Percentiles rank a stretch among this genome's conserved stretches.
phyloP scores from a whole-genome alignment of 768 basidiomycete genomes.

The Suillus alpinus region DNA sequence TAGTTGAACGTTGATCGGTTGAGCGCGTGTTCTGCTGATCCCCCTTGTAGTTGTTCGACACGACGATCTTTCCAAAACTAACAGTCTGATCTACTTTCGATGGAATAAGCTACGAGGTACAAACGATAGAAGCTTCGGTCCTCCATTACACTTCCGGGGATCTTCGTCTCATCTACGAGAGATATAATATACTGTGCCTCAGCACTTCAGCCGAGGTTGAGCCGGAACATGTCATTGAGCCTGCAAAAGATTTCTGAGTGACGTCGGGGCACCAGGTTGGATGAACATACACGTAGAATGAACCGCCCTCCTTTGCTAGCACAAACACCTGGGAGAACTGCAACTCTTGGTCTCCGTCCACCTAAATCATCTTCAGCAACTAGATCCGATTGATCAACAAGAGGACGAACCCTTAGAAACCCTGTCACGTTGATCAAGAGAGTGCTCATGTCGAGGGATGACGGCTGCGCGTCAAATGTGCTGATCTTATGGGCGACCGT shows the following conservation, averaged over 20 bases:
- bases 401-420: conserved; percentile 56
- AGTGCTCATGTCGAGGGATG: conserved; percentile 52
- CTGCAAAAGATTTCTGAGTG: conserved; percentile 35
- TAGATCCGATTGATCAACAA: not conserved
- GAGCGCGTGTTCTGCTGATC: not conserved
- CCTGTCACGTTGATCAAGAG: conserved; percentile 90
- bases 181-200: conserved; percentile 6
- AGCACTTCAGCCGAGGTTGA: conserved; percentile 61
- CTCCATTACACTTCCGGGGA: conserved; percentile 15
- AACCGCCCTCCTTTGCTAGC: conserved; percentile 67
- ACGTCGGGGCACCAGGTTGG: conserved; percentile 1
- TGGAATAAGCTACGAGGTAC: conserved; percentile 4
- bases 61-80: not conserved
- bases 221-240: conserved; percentile 89
- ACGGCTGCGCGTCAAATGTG: conserved; percentile 88
- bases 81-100: not conserved
- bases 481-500: conserved; percentile 78
- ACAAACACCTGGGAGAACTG: conserved; percentile 95
- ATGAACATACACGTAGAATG: conserved; percentile 80
- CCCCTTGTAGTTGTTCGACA: not conserved
- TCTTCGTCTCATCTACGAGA: conserved; percentile 3
- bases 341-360: conserved; percentile 76
- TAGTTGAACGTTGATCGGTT: not conserved
- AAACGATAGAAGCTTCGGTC: conserved; percentile 22
- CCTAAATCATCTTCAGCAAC: conserved; percentile 39